A percentile compares a stretch with the other conserved stretches of the same genome.
These are phyloP conservation scores for Phytopythium cucurbitacearum DNA, from an alignment of 352 stramenopile species.

Conservation along the genomic window DNA sequence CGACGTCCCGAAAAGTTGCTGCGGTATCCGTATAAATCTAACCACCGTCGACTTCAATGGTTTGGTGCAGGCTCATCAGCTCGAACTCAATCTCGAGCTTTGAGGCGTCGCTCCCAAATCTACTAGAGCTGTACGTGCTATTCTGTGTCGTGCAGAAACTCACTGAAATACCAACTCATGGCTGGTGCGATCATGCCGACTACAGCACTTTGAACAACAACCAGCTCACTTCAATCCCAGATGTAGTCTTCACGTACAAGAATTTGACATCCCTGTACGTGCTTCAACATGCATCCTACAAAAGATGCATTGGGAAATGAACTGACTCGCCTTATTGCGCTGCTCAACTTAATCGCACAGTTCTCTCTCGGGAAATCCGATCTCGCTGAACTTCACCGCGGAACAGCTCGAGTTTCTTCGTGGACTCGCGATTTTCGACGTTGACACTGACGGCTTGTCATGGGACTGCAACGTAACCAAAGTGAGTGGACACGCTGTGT, in stretches of 20 bases:
- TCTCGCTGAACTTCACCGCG: not conserved
- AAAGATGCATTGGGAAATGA: not conserved
- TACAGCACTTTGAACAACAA: not conserved
- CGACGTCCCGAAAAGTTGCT: not conserved
- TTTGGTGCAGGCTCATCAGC: too few relatives aligned
- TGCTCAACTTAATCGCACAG: not conserved
- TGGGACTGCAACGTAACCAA: not conserved
- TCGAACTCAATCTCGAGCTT: not conserved
- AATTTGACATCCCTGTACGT: not conserved
- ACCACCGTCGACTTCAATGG: too few relatives aligned
- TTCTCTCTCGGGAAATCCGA: not conserved
- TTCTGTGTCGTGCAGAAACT: too few relatives aligned
- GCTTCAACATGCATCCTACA: too few relatives aligned
- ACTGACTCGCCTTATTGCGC: not conserved
- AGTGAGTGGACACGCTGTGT: not conserved
- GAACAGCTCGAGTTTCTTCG: slow-evolving; percentile 1
- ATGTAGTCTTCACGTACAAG: not conserved
- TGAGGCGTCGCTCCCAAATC: not conserved
- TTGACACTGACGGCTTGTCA: not conserved
- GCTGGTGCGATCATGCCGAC: too few relatives aligned
- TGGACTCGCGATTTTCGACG: not conserved
- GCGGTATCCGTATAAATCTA: too few relatives aligned
- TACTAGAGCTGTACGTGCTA: not conserved
- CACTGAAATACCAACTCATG: too few relatives aligned
- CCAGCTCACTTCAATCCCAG: not conserved